phyloP scores from a whole-genome alignment of 352 stramenopile species.

The Phytophthora colocasiae region DNA sequence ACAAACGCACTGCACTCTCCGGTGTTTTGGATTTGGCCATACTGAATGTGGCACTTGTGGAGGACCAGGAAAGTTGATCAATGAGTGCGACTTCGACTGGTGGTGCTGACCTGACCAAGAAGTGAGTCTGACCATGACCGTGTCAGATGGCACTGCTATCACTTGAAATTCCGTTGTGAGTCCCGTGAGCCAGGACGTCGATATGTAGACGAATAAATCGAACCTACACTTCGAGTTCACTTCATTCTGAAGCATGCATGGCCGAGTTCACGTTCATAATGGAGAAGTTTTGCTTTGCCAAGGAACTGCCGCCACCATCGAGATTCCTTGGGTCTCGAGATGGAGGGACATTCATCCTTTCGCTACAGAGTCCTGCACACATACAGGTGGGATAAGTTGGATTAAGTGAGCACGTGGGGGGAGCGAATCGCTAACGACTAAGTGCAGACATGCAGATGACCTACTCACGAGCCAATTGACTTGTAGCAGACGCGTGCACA shows the following conservation, averaged over 20 bases:
- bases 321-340: background rate
- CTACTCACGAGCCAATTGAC: constrained; percentile 19
- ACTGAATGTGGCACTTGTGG: constrained; percentile 14
- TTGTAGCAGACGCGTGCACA: constrained; percentile 16
- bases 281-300: background rate
- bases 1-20: constrained; percentile 28
- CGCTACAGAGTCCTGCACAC: background rate
- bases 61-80: constrained; percentile 21
- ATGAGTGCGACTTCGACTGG: constrained; percentile 17
- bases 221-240: background rate
- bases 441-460: constrained; percentile 9
- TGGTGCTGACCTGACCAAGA: constrained; percentile 1
- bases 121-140: background rate
- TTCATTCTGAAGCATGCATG: background rate
- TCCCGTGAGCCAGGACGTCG: constrained; percentile 20
- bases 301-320: background rate
- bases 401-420: constrained; percentile 11
- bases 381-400: background rate
- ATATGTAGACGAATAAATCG: constrained; percentile 21
- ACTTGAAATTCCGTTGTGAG: constrained; percentile 8
- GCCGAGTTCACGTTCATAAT: background rate
- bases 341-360: background rate
- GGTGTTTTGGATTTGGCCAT: constrained; percentile 21
- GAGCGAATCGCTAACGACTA: constrained; percentile 13
- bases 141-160: constrained; percentile 6